Conservation (phyloP, 441 rosid genomes). For the Brassica balearica region DNA sequence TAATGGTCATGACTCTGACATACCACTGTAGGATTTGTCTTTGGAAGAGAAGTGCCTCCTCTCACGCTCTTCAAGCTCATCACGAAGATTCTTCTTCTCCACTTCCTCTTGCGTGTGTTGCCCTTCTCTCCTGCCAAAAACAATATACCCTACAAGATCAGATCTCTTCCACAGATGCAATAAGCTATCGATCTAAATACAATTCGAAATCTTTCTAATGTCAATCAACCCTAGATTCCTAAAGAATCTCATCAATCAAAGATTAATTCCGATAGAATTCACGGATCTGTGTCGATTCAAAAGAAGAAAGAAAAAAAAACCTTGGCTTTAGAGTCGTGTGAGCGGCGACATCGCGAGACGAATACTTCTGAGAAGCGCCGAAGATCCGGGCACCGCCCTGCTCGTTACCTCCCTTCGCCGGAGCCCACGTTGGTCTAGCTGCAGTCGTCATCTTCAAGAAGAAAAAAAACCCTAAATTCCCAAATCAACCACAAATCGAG, state of each 20-base stretch:
- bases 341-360: constrained; percentile 92
- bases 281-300: constrained; percentile 6
- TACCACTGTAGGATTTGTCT: constrained; percentile 80
- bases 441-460: constrained; percentile 78
- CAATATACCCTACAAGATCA: constrained; percentile 19
- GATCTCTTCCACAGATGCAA: constrained; percentile 2
- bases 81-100: constrained; percentile 84
- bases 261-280: constrained; percentile 3
- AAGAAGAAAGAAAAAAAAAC: constrained; percentile 37
- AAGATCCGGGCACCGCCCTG: constrained; percentile 96
- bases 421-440: constrained; percentile 98
- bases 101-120: constrained; percentile 90
- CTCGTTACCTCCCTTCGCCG: constrained; percentile 98
- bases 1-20: background rate
- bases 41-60: constrained; percentile 88
- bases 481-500: constrained; percentile 32
- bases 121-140: constrained; percentile 80
- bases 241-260: constrained; percentile 19
- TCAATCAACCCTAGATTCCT: constrained; percentile 39
- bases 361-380: constrained; percentile 95
- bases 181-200: constrained; percentile 2
- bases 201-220: background rate
- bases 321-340: constrained; percentile 89
- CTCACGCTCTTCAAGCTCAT: constrained; percentile 94
- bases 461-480: constrained; percentile 29